Evolutionary conservation across 805 yeast species (phyloP).

Genomic region (Ogataea degrootiae): DNA sequence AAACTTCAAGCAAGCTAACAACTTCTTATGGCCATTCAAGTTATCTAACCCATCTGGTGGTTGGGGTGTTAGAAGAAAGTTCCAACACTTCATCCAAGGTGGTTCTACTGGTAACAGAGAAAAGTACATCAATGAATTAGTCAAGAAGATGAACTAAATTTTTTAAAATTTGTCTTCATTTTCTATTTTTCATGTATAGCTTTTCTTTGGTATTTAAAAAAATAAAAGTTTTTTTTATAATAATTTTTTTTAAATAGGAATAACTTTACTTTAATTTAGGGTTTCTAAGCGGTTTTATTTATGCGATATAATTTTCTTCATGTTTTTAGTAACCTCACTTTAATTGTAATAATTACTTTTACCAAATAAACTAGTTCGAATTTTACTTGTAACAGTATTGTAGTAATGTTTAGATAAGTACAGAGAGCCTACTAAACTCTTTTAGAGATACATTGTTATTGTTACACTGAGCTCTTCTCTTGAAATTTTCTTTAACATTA

Average conservation of each 20-base stretch:
- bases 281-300: background rate
- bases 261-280: background rate
- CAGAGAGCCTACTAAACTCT: too few relatives aligned
- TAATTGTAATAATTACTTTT: background rate
- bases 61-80: conserved; percentile 95
- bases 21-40: conserved; percentile 98
- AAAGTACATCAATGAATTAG: conserved; percentile 89
- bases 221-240: conserved; percentile 4
- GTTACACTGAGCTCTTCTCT: too few relatives aligned
- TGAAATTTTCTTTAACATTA: too few relatives aligned
- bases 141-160: conserved; percentile 85
- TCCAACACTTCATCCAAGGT: conserved; percentile 96
- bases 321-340: background rate
- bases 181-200: background rate
- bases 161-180: background rate
- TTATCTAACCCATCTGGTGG: conserved; percentile 96
- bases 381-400: too few relatives aligned
- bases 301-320: background rate
- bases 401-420: too few relatives aligned
- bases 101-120: conserved; percentile 99
- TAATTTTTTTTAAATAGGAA: conserved; percentile 1
- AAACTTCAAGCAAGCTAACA: conserved; percentile 97
- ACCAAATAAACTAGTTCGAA: background rate
- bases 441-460: too few relatives aligned
- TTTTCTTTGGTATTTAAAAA: conserved; percentile 3